Conservation (phyloP, 1,284 basidiomycete genomes). For the Salmacisia buchloeana region DNA sequence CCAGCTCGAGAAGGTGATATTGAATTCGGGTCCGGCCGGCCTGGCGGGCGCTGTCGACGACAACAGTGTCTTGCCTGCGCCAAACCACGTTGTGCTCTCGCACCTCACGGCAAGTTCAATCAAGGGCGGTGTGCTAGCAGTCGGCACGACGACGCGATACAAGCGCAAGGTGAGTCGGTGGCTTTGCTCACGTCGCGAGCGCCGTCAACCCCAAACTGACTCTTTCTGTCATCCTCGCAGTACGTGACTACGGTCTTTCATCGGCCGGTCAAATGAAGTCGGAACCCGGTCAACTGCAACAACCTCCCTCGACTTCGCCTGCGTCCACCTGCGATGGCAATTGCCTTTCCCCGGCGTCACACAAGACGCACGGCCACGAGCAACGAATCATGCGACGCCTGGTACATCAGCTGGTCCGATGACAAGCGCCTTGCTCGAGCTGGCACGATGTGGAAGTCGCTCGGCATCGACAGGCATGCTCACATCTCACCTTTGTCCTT, state of each 20-base stretch:
- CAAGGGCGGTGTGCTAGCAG: constrained; percentile 84
- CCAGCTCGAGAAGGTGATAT: constrained; percentile 86
- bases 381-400: no score
- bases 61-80: constrained; percentile 80
- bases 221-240: constrained; percentile 44
- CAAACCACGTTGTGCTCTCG: constrained; percentile 84
- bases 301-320: no score
- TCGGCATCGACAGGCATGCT: no score
- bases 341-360: no score
- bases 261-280: constrained; percentile 59
- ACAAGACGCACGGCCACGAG: no score
- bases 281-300: no score
- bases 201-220: background rate
- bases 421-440: no score
- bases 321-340: no score
- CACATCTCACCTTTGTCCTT: no score
- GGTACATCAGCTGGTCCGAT: no score
- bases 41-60: constrained; percentile 63
- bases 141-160: constrained; percentile 88
- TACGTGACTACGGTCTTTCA: constrained; percentile 67
- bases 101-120: constrained; percentile 95
- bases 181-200: constrained; percentile 10
- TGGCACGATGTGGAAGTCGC: no score
- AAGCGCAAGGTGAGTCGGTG: constrained; percentile 75
- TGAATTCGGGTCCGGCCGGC: constrained; percentile 59